Evolutionary conservation across 2,329 filamentous ascomycete species (phyloP), one percentile per base, ranked within the genome.

Genomic region (Cadophora luteo-olivacea): DNA sequence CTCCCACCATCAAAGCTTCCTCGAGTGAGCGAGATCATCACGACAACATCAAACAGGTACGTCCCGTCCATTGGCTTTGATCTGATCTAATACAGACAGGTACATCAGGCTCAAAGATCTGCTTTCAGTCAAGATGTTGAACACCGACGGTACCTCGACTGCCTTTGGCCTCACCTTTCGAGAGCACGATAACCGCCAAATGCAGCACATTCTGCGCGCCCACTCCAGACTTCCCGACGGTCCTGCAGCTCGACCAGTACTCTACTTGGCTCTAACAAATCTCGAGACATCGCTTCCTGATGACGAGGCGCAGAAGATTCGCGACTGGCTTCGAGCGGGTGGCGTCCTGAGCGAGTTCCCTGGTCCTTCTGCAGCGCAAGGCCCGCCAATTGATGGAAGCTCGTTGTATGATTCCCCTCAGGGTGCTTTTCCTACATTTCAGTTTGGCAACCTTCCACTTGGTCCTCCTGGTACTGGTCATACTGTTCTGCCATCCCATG

Each of bases 111-210:
- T 12, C 9, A 38, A 6, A 38, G 4, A 22, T 14, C 9, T 24
- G 9, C 33, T 38, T 36, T 6, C 45, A 11, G 16, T 22, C n/a
- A 58, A 58, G 55, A 58, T 58, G 55, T n/a, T 58, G n/a, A 38
- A 24, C n/a, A 2, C 19, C 5, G 33, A 58, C n/a, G 55, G 55
- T 22, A 38, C 32, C 0, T 58, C 61, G 7, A 64, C 57, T 5
- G 70, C 73, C n/a, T 74, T 75, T 25, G 73, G 74, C 12, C 68
- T 75, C n/a, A 68, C 25, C 16, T 73, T 72, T 57, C 66, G 68
- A 9, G 54, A 75, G 29, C 73, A 75, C 45, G 70, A 75, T 58
- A 68, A 54, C 12, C 49, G 71, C 5, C 65, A 66, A 1, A 75
- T 75, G 69, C 68, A 72, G 45, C 68, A 74, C 64, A 61, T 75